Percentiles rank a stretch among this genome's conserved stretches.
Evolutionary conservation across 2,329 filamentous ascomycete genomes (phyloP).

Genomic region (Ceratocystis papillata): DNA sequence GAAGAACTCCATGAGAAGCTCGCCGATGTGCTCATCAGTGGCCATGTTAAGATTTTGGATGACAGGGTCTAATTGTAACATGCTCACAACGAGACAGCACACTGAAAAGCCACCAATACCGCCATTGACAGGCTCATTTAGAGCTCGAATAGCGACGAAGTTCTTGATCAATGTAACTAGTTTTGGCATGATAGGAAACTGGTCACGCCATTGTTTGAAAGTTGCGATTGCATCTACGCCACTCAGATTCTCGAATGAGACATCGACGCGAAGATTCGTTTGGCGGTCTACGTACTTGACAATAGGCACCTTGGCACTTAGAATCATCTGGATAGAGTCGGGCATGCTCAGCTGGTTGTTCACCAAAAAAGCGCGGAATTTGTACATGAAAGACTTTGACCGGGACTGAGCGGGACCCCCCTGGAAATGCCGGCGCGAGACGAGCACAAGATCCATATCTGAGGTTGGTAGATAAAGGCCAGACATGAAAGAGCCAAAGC

Average conservation of each 20-base stretch:
- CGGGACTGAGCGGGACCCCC: slow-evolving; percentile 41
- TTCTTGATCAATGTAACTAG: slow-evolving; percentile 87
- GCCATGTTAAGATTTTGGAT: slow-evolving; percentile 50
- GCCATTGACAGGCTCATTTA: slow-evolving; percentile 85
- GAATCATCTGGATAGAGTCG: slow-evolving; percentile 55
- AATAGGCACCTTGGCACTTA: slow-evolving; percentile 72
- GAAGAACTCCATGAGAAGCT: slow-evolving; percentile 77
- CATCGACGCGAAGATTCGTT: slow-evolving; percentile 75
- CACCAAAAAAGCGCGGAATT: slow-evolving; percentile 51
- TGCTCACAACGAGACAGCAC: slow-evolving; percentile 83
- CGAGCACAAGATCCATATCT: slow-evolving; percentile 87
- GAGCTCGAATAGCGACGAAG: slow-evolving; percentile 72
- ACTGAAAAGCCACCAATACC: slow-evolving; percentile 90
- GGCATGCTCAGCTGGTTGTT: slow-evolving; percentile 45
- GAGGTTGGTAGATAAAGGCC: slow-evolving; percentile 61
- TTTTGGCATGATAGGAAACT: slow-evolving; percentile 75
- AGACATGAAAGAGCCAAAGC: slow-evolving; percentile 91
- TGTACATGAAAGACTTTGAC: slow-evolving; percentile 48
- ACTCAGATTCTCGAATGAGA: slow-evolving; percentile 87
- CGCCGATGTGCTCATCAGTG: slow-evolving; percentile 59
- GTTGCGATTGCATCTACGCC: slow-evolving; percentile 72
- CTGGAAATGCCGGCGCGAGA: slow-evolving; percentile 48
- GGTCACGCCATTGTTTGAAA: slow-evolving; percentile 65
- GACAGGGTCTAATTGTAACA: slow-evolving; percentile 69
- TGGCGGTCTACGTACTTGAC: slow-evolving; percentile 76